Conservation (phyloP, 306 rosid genomes). For the Fragaria nilgerrensis region DNA sequence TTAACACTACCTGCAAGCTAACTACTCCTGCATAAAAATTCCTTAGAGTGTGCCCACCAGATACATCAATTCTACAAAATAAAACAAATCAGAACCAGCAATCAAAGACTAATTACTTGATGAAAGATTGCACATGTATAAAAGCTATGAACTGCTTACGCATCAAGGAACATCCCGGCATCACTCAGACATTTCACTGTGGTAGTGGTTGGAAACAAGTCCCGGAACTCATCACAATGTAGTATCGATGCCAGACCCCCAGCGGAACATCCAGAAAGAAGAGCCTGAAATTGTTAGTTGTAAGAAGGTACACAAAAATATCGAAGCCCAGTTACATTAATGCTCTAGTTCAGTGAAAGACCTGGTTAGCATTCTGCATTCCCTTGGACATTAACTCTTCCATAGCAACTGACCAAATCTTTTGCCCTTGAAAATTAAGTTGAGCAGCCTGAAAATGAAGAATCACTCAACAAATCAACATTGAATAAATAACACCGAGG, state of each 20-base stretch:
- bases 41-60: conserved; percentile 77
- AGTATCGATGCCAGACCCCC: conserved; percentile 89
- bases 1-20: conserved; percentile 61
- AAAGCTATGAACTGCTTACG: conserved; percentile 41
- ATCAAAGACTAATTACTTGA: conserved; percentile 20
- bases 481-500: background rate
- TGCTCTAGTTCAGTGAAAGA: conserved; percentile 27
- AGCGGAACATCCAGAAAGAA: conserved; percentile 94
- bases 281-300: conserved; percentile 50
- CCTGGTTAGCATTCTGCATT: conserved; percentile 74
- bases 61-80: conserved; percentile 65
- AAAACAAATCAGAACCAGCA: conserved; percentile 22
- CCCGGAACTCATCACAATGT: conserved; percentile 78
- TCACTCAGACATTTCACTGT: conserved; percentile 86
- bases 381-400: conserved; percentile 73
- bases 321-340: conserved; percentile 4
- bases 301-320: conserved; percentile 11
- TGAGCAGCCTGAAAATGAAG: conserved; percentile 54
- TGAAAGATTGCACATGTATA: conserved; percentile 15
- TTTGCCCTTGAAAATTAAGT: conserved; percentile 84
- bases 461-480: conserved; percentile 23
- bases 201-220: conserved; percentile 56
- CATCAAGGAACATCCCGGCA: conserved; percentile 80
- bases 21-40: conserved; percentile 76
- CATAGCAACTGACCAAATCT: conserved; percentile 81